Conservation (phyloP, 441 rosid species). For the Rhodomyrtus psidioides region DNA sequence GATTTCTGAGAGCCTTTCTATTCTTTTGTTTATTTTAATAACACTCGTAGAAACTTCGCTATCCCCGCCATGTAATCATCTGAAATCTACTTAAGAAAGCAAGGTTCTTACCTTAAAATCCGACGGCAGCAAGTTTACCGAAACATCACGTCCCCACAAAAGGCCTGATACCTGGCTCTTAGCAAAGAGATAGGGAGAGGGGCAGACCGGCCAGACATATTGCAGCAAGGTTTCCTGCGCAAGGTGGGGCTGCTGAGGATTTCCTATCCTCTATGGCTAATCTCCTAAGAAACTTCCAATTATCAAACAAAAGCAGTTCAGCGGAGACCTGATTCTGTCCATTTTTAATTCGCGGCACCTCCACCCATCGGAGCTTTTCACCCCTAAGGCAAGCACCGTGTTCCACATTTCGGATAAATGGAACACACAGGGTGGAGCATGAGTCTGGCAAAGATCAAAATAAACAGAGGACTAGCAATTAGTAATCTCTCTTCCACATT, state of each 20-base stretch:
- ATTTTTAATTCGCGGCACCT: background rate
- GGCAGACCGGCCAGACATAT: background rate
- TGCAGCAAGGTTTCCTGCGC: background rate
- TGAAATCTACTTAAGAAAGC: background rate
- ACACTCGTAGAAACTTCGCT: background rate
- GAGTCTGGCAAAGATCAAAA: constrained; percentile 3
- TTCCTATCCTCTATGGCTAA: background rate
- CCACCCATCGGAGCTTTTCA: background rate
- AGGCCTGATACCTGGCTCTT: background rate
- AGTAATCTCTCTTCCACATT: constrained; percentile 56
- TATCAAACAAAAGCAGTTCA: background rate
- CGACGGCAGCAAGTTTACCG: background rate
- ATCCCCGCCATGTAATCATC: background rate
- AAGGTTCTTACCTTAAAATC: background rate
- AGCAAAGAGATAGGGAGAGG: background rate
- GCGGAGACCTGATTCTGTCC: background rate
- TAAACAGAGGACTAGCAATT: constrained; percentile 13
- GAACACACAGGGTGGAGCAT: constrained; percentile 1
- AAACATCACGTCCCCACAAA: background rate
- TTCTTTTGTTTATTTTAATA: background rate
- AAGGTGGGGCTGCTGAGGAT: background rate
- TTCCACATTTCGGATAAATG: background rate
- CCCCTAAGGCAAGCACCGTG: background rate
- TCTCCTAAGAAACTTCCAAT: background rate
- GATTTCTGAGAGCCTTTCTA: background rate